Base-by-base conservation (phyloP, 306 rosid genomes). In the Lithocarpus polystachyus region DNA sequence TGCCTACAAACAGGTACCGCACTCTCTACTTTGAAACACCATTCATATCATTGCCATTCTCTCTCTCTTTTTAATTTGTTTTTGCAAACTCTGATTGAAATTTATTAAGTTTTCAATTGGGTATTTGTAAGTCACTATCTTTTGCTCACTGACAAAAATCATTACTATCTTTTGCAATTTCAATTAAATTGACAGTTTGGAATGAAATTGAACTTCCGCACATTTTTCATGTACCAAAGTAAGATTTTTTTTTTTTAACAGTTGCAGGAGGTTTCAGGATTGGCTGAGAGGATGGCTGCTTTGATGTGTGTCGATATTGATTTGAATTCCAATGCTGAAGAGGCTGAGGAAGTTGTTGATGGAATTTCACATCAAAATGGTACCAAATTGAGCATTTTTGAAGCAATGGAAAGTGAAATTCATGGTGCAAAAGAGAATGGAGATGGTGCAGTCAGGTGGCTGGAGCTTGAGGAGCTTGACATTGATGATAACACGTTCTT, bases 221-320 rank as follows among this genome's bases (percentile, higher is more conserved):
- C 14, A 17, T 61, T 61, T 61, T 43, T 43, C 51, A 43, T 43
- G 51, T 8, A 43, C 51, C 51, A 43, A 43, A 43, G 13, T 43
- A 9, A 18, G 1, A 19, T 29, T 65, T 12, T 2, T 4, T 24
- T 24, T 18, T 19, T 65, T 28, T 6, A 15, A 72, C 85, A 94
- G 99, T 80, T 94, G 74, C 85, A 4, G 72, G 92, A 94, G 73
- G 92, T 94, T 76, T 92, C 94, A 1, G 95, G 99, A 12, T 88
- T 94, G 89, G 90, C 93, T 2, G 97, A 89, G 92, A 92, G 97
- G 83, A 91, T 92, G 97, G 88, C 89, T 23, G 79, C 94, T n/a
- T 83, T 94, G 81, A 92, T 92, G 97, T 91, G 99, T 60, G 88
- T 94, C 75, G 90, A 91, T 73, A 40, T 54, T 78, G 93, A 89